phyloP scores from a whole-genome alignment of 441 rosid species.

The Breynia disticha region DNA sequence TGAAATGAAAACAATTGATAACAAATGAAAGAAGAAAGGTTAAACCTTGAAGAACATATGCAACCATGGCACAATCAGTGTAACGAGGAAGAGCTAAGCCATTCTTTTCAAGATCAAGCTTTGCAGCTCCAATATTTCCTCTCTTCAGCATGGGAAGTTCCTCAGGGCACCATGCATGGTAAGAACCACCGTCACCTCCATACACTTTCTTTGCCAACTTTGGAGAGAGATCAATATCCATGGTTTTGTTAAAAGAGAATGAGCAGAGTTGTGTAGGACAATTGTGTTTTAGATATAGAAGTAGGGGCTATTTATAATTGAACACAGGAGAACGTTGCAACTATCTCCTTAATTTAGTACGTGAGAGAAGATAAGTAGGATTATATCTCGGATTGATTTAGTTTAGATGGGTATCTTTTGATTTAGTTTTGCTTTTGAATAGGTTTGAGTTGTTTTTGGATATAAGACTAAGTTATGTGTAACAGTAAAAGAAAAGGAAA shows the following conservation, averaged over 20 bases:
- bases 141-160: conserved; percentile 65
- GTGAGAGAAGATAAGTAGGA: too few species aligned
- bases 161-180: conserved; percentile 62
- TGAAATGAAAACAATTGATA: neutral
- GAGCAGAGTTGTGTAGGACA: too few species aligned
- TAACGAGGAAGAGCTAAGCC: conserved; percentile 81
- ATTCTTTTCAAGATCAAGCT: conserved; percentile 57
- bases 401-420: too few species aligned
- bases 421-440: too few species aligned
- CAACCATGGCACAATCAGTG: conserved; percentile 76
- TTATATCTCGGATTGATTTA: too few species aligned
- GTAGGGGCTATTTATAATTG: too few species aligned
- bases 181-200: conserved; percentile 67
- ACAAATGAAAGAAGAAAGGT: neutral
- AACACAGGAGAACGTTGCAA: too few species aligned
- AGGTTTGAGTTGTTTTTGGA: too few species aligned
- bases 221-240: conserved; percentile 78
- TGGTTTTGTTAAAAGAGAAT: conserved; percentile 4
- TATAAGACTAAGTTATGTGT: too few species aligned
- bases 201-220: conserved; percentile 50
- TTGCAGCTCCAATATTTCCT: conserved; percentile 84
- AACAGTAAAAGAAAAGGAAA: too few species aligned
- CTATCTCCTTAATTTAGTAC: too few species aligned
- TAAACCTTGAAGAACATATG: conserved; percentile 81
- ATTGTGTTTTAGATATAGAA: too few species aligned